Percentiles rank a stretch among this genome's conserved stretches.
Evolutionary conservation across 495 filamentous ascomycete species (phyloP).

Genomic region (Aspergillus cristatus): DNA sequence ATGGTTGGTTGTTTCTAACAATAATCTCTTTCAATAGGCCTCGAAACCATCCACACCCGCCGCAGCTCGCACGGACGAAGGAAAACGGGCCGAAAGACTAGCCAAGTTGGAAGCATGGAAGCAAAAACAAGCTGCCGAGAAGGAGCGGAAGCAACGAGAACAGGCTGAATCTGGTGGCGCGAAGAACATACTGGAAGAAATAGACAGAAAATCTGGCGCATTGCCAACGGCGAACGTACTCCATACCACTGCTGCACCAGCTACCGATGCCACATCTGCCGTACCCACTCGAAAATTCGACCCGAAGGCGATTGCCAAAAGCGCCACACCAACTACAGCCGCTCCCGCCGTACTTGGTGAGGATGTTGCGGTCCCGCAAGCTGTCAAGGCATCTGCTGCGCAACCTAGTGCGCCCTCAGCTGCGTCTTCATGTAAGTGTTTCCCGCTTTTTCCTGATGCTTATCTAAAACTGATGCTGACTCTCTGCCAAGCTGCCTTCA

Average conservation of each 20-base stretch:
- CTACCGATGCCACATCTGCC: slow-evolving; percentile 33
- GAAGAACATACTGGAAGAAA: slow-evolving; percentile 60
- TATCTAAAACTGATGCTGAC: slow-evolving; percentile 7
- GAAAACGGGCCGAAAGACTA: slow-evolving; percentile 75
- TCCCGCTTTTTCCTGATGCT: slow-evolving; percentile 3
- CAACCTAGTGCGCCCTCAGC: slow-evolving; percentile 46
- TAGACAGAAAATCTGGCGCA: slow-evolving; percentile 59
- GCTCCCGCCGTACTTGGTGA: slow-evolving; percentile 45
- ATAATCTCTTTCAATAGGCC: slow-evolving; percentile 15
- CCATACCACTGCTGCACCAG: slow-evolving; percentile 42
- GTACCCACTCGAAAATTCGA: slow-evolving; percentile 78
- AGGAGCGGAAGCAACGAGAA: slow-evolving; percentile 66
- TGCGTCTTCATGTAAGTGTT: slow-evolving; percentile 28
- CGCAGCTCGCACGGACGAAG: slow-evolving; percentile 57
- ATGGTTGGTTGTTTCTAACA: too few species aligned
- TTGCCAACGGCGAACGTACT: slow-evolving; percentile 47
- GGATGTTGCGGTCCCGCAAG: slow-evolving; percentile 52
- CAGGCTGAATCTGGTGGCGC: slow-evolving; percentile 50
- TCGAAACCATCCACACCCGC: slow-evolving; percentile 41
- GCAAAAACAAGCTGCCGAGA: slow-evolving; percentile 71
- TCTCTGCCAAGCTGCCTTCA: slow-evolving; percentile 23
- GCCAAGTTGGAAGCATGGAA: slow-evolving; percentile 90
- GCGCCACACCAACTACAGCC: slow-evolving; percentile 38
- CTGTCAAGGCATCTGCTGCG: slow-evolving; percentile 43
- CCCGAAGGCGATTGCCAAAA: slow-evolving; percentile 76